Evolutionary conservation across 306 rosid species (phyloP).

Genomic region (Prunus dulcis): DNA sequence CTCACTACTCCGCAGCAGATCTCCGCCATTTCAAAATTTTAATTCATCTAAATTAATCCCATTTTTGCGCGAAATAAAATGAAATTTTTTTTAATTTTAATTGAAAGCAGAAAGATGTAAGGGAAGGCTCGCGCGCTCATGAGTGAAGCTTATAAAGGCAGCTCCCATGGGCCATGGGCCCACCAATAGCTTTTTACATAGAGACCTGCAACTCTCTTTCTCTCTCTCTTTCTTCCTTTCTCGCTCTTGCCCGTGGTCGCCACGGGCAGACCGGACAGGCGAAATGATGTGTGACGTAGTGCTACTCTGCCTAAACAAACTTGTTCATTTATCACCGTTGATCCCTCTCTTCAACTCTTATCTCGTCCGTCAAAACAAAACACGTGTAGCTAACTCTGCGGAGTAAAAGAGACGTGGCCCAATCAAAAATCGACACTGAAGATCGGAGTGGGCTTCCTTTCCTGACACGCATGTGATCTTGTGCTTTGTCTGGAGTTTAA

Average conservation of each 20-base stretch:
- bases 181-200: constrained; percentile 4
- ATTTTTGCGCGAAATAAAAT: background rate
- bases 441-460: constrained; percentile 13
- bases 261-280: constrained; percentile 18
- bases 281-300: constrained; percentile 12
- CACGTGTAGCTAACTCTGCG: constrained; percentile 29
- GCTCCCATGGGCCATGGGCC: background rate
- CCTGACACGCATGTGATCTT: constrained; percentile 41
- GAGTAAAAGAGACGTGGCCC: constrained; percentile 25
- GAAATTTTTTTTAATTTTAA: background rate
- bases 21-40: constrained; percentile 35
- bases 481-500: constrained; percentile 8
- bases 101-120: background rate
- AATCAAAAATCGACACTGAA: constrained; percentile 7
- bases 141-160: constrained; percentile 6
- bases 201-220: background rate
- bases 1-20: constrained; percentile 36
- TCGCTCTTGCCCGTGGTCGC: constrained; percentile 9
- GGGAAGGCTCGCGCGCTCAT: constrained; percentile 15
- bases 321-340: constrained; percentile 17
- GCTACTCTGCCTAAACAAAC: constrained; percentile 13
- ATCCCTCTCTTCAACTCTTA: background rate
- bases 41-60: background rate
- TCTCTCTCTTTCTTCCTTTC: background rate
- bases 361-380: background rate